These are phyloP conservation scores for Talaromyces albobiverticillius DNA, from an alignment of 2,329 filamentous ascomycete genomes.

Conservation along the genomic window DNA sequence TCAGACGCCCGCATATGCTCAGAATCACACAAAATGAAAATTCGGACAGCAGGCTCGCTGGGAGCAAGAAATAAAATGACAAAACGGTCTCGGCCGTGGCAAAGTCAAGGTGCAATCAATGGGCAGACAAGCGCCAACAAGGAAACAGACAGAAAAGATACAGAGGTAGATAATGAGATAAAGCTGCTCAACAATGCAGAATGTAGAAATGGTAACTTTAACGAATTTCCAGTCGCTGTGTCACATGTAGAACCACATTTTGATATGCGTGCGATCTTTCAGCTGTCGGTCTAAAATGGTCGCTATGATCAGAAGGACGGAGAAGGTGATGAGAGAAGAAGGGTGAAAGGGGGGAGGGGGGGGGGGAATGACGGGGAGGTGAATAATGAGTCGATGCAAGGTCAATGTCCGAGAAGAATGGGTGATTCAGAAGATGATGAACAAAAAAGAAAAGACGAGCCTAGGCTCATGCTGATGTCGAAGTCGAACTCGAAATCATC, in stretches of 20 bases:
- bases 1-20: slow-evolving; percentile 38
- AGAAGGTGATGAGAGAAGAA: slow-evolving; percentile 7
- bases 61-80: slow-evolving; percentile 19
- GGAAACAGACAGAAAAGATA: slow-evolving; percentile 9
- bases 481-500: not conserved
- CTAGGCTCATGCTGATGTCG: not conserved
- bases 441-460: not conserved
- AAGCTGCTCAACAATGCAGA: slow-evolving; percentile 15
- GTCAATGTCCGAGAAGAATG: slow-evolving; percentile 8
- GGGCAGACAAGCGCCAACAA: slow-evolving; percentile 8
- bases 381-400: slow-evolving; percentile 1
- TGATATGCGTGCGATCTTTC: slow-evolving; percentile 5
- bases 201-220: slow-evolving; percentile 7
- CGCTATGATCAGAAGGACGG: slow-evolving; percentile 7
- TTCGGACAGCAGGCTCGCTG: slow-evolving; percentile 23
- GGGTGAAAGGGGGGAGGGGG: not conserved
- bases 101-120: slow-evolving; percentile 7
- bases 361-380: not conserved
- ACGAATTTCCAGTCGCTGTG: slow-evolving; percentile 8
- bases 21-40: slow-evolving; percentile 22
- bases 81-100: slow-evolving; percentile 16
- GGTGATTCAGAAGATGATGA: not conserved
- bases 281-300: slow-evolving; percentile 14
- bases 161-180: not conserved
- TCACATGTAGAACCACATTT: slow-evolving; percentile 8